Percentiles rank a stretch among this genome's conserved stretches.
phyloP scores from a whole-genome alignment of 208 protist species.

The Sergeia podlipaevii region DNA sequence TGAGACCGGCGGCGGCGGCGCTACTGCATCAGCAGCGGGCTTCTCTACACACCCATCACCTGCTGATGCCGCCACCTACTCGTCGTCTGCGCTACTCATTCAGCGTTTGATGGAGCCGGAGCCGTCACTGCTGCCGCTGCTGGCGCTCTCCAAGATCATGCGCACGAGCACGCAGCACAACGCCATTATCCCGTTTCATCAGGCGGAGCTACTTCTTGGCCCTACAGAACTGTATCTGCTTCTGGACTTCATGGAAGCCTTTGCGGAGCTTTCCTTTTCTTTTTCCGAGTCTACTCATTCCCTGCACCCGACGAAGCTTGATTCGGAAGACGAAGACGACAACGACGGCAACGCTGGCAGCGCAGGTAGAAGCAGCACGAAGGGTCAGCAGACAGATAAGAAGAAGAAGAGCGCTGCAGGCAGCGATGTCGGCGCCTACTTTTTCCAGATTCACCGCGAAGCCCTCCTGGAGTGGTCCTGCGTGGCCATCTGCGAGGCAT shows the following conservation, averaged over 20 bases:
- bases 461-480: conserved; percentile 36
- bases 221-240: conserved; percentile 29
- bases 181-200: conserved; percentile 14
- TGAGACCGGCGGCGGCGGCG: not conserved
- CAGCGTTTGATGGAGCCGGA: conserved; percentile 28
- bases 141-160: conserved; percentile 25
- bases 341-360: not conserved
- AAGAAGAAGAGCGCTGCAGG: not conserved
- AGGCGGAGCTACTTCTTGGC: conserved; percentile 10
- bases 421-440: conserved; percentile 17
- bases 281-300: conserved; percentile 18
- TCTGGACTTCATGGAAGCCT: conserved; percentile 32
- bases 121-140: conserved; percentile 29
- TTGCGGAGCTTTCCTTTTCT: conserved; percentile 24
- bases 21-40: not conserved
- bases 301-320: not conserved
- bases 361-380: not conserved
- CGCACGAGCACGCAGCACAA: conserved; percentile 18
- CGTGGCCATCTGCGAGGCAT: conserved; percentile 35
- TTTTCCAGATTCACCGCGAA: conserved; percentile 38
- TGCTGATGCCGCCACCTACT: conserved; percentile 2
- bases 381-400: conserved; percentile 2
- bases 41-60: conserved; percentile 2
- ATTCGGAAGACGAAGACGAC: not conserved
- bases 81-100: no score